phyloP scores from a whole-genome alignment of 805 yeast genomes.

The Candida boidinii region DNA sequence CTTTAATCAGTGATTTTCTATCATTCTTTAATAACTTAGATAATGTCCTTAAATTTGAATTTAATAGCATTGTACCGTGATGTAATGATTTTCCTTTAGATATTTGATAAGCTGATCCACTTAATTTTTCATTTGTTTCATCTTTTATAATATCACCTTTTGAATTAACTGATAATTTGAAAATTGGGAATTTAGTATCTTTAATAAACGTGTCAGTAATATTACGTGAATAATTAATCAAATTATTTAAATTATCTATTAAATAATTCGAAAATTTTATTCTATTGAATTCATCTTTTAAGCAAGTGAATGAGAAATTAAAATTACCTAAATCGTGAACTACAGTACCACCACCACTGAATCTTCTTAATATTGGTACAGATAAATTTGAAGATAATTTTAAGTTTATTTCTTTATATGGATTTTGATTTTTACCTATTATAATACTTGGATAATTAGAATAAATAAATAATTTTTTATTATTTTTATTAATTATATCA shows the following conservation, averaged over 20 bases:
- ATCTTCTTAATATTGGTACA: conserved; percentile 67
- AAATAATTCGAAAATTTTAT: conserved; percentile 35
- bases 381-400: conserved; percentile 37
- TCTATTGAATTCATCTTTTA: conserved; percentile 51
- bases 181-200: conserved; percentile 9
- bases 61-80: conserved; percentile 90
- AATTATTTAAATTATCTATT: conserved; percentile 12
- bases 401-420: conserved; percentile 79
- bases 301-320: conserved; percentile 74
- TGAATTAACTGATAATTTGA: conserved; percentile 42
- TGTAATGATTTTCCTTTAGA: conserved; percentile 79
- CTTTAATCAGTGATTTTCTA: conserved; percentile 10
- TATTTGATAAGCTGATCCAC: conserved; percentile 90
- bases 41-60: conserved; percentile 53
- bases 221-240: conserved; percentile 3
- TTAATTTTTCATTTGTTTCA: conserved; percentile 46
- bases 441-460: conserved; percentile 82
- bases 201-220: not conserved
- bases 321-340: conserved; percentile 89
- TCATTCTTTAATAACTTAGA: conserved; percentile 42
- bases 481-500: conserved; percentile 32
- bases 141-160: conserved; percentile 72
- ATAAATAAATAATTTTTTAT: conserved; percentile 60
- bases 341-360: conserved; percentile 95
- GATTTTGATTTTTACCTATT: conserved; percentile 92